Evolutionary conservation across 345 rosid genomes (phyloP).

Genomic region (Lepidium didymum): DNA sequence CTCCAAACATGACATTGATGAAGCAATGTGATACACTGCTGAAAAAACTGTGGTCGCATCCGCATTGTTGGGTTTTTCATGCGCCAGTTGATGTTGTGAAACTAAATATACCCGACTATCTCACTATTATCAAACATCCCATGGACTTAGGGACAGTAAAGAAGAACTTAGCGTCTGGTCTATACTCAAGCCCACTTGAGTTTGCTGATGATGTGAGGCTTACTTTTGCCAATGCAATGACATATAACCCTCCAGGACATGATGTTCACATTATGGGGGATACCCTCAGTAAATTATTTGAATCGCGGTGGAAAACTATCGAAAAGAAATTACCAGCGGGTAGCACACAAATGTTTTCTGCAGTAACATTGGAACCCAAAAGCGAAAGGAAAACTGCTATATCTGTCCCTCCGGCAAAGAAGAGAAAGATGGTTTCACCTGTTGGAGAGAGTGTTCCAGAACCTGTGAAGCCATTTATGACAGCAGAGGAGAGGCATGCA

Average conservation of each 20-base stretch:
- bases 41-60: conserved; percentile 67
- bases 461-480: conserved; percentile 47
- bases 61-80: conserved; percentile 75
- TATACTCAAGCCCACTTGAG: conserved; percentile 66
- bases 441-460: conserved; percentile 38
- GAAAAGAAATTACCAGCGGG: conserved; percentile 53
- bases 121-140: conserved; percentile 65
- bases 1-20: conserved; percentile 51
- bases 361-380: conserved; percentile 29
- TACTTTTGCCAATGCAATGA: conserved; percentile 80
- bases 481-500: conserved; percentile 54
- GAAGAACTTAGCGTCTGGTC: conserved; percentile 49
- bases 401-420: conserved; percentile 46
- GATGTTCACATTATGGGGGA: conserved; percentile 82
- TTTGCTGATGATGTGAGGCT: conserved; percentile 83
- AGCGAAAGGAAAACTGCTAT: conserved; percentile 34
- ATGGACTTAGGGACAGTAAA: conserved; percentile 91
- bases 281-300: conserved; percentile 62
- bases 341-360: conserved; percentile 31
- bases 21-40: conserved; percentile 72
- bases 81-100: conserved; percentile 77
- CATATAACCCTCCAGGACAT: conserved; percentile 85
- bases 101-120: conserved; percentile 83
- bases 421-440: conserved; percentile 47
- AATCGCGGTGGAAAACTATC: conserved; percentile 73